phyloP scores from a whole-genome alignment of 768 basidiomycete genomes.

The Amanita fuliginea region DNA sequence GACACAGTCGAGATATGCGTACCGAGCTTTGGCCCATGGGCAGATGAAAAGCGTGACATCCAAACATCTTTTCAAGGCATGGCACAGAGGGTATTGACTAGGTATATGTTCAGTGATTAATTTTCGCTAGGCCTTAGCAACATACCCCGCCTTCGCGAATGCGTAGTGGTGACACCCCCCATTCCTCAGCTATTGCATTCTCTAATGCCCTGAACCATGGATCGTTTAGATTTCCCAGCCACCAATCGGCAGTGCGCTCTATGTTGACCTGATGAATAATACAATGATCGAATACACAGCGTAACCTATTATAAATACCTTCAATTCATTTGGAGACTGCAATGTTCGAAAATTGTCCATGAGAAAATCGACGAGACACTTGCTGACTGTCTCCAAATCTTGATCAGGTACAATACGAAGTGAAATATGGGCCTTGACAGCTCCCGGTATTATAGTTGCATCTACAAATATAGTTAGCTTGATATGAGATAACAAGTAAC shows the following conservation, averaged over 20 bases:
- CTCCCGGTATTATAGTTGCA: conserved; percentile 80
- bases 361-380: conserved; percentile 49
- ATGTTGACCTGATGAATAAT: conserved; percentile 47
- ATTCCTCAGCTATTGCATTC: conserved; percentile 72
- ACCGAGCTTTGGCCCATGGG: conserved; percentile 91
- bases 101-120: conserved; percentile 3
- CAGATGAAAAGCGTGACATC: conserved; percentile 82
- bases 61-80: conserved; percentile 85
- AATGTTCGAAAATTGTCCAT: conserved; percentile 44
- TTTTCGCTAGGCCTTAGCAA: conserved; percentile 8
- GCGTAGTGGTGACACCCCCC: conserved; percentile 76
- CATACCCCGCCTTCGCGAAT: conserved; percentile 91
- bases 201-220: conserved; percentile 84
- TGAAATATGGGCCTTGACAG: conserved; percentile 77
- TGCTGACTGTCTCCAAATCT: conserved; percentile 57
- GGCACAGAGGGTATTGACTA: conserved; percentile 93
- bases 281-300: neutral
- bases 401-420: conserved; percentile 95
- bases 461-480: conserved; percentile 27
- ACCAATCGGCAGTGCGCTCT: conserved; percentile 88
- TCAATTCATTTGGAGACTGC: conserved; percentile 58
- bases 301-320: conserved; percentile 32
- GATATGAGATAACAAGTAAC: neutral
- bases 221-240: conserved; percentile 82
- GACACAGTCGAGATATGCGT: conserved; percentile 5